phyloP scores from a whole-genome alignment of 78 protist species.

The Reticulomyxa filosa region DNA sequence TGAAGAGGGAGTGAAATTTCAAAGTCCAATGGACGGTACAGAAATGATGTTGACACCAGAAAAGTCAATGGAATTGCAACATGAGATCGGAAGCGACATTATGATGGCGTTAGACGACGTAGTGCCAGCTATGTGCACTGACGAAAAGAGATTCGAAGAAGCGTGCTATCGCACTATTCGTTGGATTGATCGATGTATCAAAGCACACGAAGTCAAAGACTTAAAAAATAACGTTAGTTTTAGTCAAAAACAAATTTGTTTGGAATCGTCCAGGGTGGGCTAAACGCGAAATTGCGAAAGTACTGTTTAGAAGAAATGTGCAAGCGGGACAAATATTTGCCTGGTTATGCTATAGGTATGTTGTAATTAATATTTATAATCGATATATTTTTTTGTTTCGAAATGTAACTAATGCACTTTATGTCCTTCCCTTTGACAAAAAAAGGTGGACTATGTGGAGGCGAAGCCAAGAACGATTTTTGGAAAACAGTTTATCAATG shows the following conservation, averaged over 20 bases:
- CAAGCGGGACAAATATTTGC: conserved; percentile 25
- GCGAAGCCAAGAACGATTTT: background rate
- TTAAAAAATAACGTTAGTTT: too few species aligned
- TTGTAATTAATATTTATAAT: too few species aligned
- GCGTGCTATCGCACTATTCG: conserved; percentile 26
- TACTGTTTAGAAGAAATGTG: conserved; percentile 36
- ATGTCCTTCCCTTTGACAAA: background rate
- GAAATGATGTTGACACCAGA: conserved; percentile 82
- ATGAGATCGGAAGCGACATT: conserved; percentile 79
- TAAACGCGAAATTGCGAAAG: background rate
- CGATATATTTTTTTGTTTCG: too few species aligned
- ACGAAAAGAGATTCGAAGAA: background rate
- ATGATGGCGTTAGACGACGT: conserved; percentile 65
- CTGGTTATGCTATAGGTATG: conserved; percentile 92
- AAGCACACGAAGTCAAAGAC: conserved; percentile 42
- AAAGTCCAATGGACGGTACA: conserved; percentile 69
- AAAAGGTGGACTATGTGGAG: conserved; percentile 6
- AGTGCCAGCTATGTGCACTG: background rate
- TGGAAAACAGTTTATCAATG: background rate
- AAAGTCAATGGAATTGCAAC: conserved; percentile 53
- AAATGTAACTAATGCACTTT: too few species aligned
- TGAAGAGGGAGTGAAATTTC: conserved; percentile 78
- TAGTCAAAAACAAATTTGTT: too few species aligned
- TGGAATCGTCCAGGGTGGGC: conserved; percentile 70
- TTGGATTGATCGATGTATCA: conserved; percentile 86